A percentile compares a stretch with the other conserved stretches of the same genome.
phyloP scores from a whole-genome alignment of 495 filamentous ascomycete genomes.

The Platismatia glauca region DNA sequence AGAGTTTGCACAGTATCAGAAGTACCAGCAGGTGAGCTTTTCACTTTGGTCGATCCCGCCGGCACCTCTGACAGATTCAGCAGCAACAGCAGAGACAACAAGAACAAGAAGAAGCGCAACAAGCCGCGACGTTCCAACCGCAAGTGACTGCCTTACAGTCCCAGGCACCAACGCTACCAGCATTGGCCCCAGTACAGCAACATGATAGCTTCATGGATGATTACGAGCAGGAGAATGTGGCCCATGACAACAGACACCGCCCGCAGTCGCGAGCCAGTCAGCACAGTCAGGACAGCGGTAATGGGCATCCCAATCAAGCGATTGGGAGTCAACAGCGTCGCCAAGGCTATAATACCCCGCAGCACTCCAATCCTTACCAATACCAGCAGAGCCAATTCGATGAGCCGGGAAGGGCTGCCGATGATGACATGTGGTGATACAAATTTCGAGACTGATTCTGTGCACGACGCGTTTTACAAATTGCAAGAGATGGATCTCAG shows the following conservation, averaged over 20 bases:
- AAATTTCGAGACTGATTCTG: neutral
- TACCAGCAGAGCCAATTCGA: constrained; percentile 41
- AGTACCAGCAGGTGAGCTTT: constrained; percentile 53
- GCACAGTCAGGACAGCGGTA: constrained; percentile 30
- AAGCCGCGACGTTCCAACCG: constrained; percentile 31
- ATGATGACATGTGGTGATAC: constrained; percentile 49
- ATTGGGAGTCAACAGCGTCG: constrained; percentile 35
- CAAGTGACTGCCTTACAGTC: neutral
- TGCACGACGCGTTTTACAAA: neutral
- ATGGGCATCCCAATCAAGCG: constrained; percentile 39
- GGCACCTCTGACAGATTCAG: constrained; percentile 28
- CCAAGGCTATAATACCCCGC: constrained; percentile 16
- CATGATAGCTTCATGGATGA: constrained; percentile 31
- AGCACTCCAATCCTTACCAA: constrained; percentile 30
- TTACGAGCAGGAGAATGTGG: constrained; percentile 27
- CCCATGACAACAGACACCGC: constrained; percentile 42
- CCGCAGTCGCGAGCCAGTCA: constrained; percentile 45
- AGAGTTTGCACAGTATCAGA: constrained; percentile 53
- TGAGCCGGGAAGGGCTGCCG: constrained; percentile 40
- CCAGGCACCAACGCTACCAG: constrained; percentile 18
- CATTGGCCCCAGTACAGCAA: constrained; percentile 20
- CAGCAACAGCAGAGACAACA: constrained; percentile 46
- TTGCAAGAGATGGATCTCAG: neutral
- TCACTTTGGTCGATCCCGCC: neutral
- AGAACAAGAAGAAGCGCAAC: constrained; percentile 31